Evolutionary conservation across 345 rosid species (phyloP).

Genomic region (Linum usitatissimum): DNA sequence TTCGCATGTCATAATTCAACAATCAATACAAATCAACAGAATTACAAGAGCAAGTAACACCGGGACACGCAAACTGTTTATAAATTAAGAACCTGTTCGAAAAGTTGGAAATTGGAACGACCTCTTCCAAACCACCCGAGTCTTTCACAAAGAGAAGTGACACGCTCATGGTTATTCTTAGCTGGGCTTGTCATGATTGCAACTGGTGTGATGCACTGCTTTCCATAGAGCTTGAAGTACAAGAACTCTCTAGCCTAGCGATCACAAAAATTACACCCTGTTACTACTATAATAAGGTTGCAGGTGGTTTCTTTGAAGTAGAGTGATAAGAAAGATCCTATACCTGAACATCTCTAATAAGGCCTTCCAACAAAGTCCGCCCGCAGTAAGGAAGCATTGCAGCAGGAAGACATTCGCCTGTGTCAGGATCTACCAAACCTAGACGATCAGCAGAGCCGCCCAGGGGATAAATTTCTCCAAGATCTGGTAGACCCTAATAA

Average conservation of each 20-base stretch:
- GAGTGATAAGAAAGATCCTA: slow-evolving; percentile 8
- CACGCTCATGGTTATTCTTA: slow-evolving; percentile 72
- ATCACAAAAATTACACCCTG: slow-evolving; percentile 4
- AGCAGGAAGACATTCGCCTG: slow-evolving; percentile 90
- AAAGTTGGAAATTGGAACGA: slow-evolving; percentile 67
- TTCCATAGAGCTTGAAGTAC: slow-evolving; percentile 75
- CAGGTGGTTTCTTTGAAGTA: slow-evolving; percentile 8
- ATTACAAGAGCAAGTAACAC: slow-evolving; percentile 3
- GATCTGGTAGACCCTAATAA: slow-evolving; percentile 76
- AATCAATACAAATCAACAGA: slow-evolving; percentile 2
- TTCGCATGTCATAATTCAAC: slow-evolving; percentile 13
- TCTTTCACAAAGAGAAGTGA: slow-evolving; percentile 61
- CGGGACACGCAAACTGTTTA: not conserved
- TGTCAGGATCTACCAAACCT: slow-evolving; percentile 72
- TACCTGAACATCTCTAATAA: slow-evolving; percentile 93
- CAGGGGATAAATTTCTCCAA: slow-evolving; percentile 90
- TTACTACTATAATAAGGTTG: slow-evolving; percentile 2
- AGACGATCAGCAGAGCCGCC: slow-evolving; percentile 91
- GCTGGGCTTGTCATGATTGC: slow-evolving; percentile 97
- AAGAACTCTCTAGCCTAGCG: slow-evolving; percentile 80
- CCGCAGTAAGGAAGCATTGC: slow-evolving; percentile 97
- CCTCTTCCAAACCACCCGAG: slow-evolving; percentile 92
- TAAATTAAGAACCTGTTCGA: slow-evolving; percentile 61
- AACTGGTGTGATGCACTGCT: slow-evolving; percentile 79
- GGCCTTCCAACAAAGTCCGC: slow-evolving; percentile 82